phyloP scores from a whole-genome alignment of 371 early-diverging fungal species.

The Mortierella sp. region DNA sequence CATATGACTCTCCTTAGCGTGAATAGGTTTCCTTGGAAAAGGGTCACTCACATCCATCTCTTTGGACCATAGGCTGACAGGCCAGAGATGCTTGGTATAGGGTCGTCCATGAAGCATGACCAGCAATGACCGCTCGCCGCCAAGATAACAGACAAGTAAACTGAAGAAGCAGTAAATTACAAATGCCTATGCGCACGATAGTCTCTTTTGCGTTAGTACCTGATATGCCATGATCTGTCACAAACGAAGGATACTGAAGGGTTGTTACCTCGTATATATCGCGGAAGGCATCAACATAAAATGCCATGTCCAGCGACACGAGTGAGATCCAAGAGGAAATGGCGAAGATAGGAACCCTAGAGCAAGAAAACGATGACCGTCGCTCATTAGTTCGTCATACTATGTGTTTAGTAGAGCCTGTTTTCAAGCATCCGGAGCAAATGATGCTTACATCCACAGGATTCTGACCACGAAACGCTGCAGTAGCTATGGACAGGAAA shows the following conservation, averaged over 20 bases:
- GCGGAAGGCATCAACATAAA: constrained; percentile 92
- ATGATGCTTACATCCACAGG: constrained; percentile 26
- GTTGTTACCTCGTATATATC: constrained; percentile 93
- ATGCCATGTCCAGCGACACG: constrained; percentile 78
- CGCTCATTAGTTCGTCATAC: neutral
- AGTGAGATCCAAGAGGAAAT: constrained; percentile 86
- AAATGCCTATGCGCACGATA: constrained; percentile 75
- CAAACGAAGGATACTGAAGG: too few relatives aligned
- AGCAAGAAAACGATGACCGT: neutral
- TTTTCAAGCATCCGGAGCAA: too few relatives aligned
- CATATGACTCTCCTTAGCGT: neutral
- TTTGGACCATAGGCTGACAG: constrained; percentile 77
- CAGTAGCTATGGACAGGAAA: constrained; percentile 28
- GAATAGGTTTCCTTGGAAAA: neutral
- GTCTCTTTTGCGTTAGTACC: constrained; percentile 1
- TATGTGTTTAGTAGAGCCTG: too few relatives aligned
- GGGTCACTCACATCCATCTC: constrained; percentile 75
- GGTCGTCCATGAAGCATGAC: constrained; percentile 81
- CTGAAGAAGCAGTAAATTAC: constrained; percentile 96
- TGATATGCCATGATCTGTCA: too few relatives aligned
- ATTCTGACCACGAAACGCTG: constrained; percentile 46
- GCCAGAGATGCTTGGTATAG: constrained; percentile 86
- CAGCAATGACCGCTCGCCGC: constrained; percentile 91
- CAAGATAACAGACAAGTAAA: constrained; percentile 88
- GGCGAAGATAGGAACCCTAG: constrained; percentile 92